Evolutionary conservation across 2,329 filamentous ascomycete species (phyloP).

Genomic region (Lecanicillium sp.): DNA sequence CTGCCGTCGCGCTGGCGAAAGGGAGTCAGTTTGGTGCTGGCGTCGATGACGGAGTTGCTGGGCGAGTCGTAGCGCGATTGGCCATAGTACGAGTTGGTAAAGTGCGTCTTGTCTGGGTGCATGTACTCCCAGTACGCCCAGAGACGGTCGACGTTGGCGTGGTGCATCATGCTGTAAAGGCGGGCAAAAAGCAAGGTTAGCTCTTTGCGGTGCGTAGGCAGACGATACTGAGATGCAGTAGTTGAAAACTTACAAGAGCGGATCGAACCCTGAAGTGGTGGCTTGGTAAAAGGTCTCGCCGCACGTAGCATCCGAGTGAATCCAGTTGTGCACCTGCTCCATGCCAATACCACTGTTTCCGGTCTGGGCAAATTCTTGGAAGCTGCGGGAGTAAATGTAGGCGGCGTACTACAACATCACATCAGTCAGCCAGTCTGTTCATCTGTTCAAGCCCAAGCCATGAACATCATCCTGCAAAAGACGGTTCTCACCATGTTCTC

Average conservation of each 20-base stretch:
- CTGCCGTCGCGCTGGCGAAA: slow-evolving; percentile 26
- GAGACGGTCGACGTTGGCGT: slow-evolving; percentile 48
- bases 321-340: slow-evolving; percentile 22
- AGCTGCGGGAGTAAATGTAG: slow-evolving; percentile 18
- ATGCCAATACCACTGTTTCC: slow-evolving; percentile 20
- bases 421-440: slow-evolving; percentile 1
- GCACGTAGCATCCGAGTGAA: slow-evolving; percentile 18
- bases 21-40: slow-evolving; percentile 30
- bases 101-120: slow-evolving; percentile 17
- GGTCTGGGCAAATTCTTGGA: slow-evolving; percentile 12
- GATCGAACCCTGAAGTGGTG: slow-evolving; percentile 23
- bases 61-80: slow-evolving; percentile 23
- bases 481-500: slow-evolving; percentile 23
- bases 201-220: too few relatives aligned
- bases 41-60: slow-evolving; percentile 21
- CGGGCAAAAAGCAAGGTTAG: too few relatives aligned
- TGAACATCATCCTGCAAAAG: too few relatives aligned
- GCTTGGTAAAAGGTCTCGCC: slow-evolving; percentile 22
- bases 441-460: too few relatives aligned
- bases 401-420: slow-evolving; percentile 18
- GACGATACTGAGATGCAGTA: too few relatives aligned
- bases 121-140: slow-evolving; percentile 39
- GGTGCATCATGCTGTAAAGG: slow-evolving; percentile 23
- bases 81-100: slow-evolving; percentile 16
- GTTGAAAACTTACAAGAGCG: slow-evolving; percentile 22